Base-by-base conservation (phyloP, 192 early-diverging fungal genomes). In the Coemansia erecta region DNA sequence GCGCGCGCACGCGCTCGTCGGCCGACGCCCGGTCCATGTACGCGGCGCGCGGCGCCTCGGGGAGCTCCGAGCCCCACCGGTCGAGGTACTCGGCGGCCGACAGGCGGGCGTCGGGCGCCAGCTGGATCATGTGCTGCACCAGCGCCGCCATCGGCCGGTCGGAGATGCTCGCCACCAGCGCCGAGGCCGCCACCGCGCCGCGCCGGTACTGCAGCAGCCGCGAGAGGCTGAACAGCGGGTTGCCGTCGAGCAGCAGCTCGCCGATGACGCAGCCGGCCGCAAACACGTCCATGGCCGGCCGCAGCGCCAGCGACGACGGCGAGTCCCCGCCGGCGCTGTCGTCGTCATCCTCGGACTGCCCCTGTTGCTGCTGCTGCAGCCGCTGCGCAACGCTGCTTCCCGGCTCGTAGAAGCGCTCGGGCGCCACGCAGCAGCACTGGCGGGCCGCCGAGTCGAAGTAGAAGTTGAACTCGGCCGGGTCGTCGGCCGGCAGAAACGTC, bases 401-500 rank as follows among this genome's bases (percentile, higher is more conserved):
- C 17, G 82, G 81, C n/a, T 86, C 87, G 56, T 91, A 92, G 68
- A 98, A 95, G 66, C 96, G 80, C 80, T 98, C 96, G 2, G 96
- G 94, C 19, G 96, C 95, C 22, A 98, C 73, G 72, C 95, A 98
- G 70, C 96, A 98, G 46, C 85, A 89, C 52, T 94, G 82, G 37
- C 96, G 82, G 4, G 87, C 81, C 9, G 93, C 90, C 21, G 92
- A 87, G 75, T 98, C 96, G 74, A 98, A 98, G 66, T 93, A 98
- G 72, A 93, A 97, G 4, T 90, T 92, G 68, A 95, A 98, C 58
- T 97, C 89, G 13, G 92, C 91, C 0, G 95, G 95, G 59, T 98
- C 93, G 70, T 98, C 94, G 76, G 94, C 93, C 13, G 95, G 95
- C 28, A 98, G 58, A 68, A 86, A 91, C n/a, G 88, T 87, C 3